phyloP scores from a whole-genome alignment of 306 rosid genomes.

The Vigna radiata region DNA sequence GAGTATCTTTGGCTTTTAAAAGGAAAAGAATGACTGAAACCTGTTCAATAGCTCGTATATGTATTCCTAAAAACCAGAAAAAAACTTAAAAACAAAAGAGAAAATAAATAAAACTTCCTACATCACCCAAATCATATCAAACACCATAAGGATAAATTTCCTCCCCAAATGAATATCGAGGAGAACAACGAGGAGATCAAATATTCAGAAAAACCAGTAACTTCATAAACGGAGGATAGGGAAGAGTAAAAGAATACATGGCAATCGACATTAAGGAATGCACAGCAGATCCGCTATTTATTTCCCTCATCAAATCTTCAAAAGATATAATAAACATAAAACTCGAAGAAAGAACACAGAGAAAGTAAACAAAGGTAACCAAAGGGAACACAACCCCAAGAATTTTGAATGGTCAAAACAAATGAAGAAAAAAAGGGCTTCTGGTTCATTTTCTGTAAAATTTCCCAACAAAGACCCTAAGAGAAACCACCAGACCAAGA shows the following conservation, averaged over 20 bases:
- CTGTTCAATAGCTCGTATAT: conserved; percentile 36
- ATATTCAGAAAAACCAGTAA: background rate
- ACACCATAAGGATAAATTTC: conserved; percentile 19
- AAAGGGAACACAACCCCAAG: conserved; percentile 27
- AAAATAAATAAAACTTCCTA: conserved; percentile 16
- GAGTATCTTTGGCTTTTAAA: conserved; percentile 44
- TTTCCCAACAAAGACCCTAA: conserved; percentile 35
- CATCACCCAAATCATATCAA: conserved; percentile 35
- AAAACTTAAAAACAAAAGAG: conserved; percentile 13
- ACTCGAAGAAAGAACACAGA: conserved; percentile 10
- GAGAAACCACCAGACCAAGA: conserved; percentile 22
- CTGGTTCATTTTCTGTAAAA: background rate
- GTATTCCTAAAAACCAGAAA: conserved; percentile 34
- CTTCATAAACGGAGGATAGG: conserved; percentile 1
- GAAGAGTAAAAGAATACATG: background rate
- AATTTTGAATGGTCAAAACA: background rate
- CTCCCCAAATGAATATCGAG: conserved; percentile 4
- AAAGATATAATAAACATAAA: conserved; percentile 10
- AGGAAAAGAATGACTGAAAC: conserved; percentile 43
- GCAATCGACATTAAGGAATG: conserved; percentile 26
- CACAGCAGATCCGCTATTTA: conserved; percentile 34
- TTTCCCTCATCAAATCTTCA: conserved; percentile 31
- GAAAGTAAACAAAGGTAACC: background rate
- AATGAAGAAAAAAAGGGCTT: background rate
- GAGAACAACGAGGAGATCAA: background rate